These are phyloP conservation scores for Penicillium sp. DNA, from an alignment of 2,329 filamentous ascomycete genomes.

Conservation along the genomic window DNA sequence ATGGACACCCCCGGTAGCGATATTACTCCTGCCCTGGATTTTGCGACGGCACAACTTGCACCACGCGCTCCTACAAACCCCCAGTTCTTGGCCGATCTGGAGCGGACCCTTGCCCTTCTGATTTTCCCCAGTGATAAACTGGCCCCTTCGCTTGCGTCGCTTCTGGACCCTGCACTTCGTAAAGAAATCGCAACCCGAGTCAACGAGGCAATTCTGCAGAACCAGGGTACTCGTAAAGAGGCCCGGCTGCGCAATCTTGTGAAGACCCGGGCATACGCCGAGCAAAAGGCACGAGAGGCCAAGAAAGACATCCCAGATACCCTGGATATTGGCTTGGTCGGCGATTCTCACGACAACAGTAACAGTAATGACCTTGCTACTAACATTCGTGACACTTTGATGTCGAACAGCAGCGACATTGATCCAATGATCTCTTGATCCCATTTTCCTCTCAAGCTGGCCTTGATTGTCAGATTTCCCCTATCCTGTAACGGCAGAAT, in stretches of 20 bases:
- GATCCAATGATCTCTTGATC: conserved; percentile 44
- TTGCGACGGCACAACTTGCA: conserved; percentile 83
- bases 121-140: conserved; percentile 83
- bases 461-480: neutral
- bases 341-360: conserved; percentile 23
- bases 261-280: conserved; percentile 81
- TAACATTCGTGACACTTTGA: conserved; percentile 39
- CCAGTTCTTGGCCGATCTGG: conserved; percentile 80
- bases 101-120: conserved; percentile 88
- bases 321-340: conserved; percentile 46
- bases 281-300: conserved; percentile 54
- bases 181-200: conserved; percentile 82
- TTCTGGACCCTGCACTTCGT: conserved; percentile 77
- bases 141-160: conserved; percentile 69
- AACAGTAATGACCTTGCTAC: conserved; percentile 27
- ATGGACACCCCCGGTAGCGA: conserved; percentile 66
- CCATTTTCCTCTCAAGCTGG: neutral
- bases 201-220: conserved; percentile 80
- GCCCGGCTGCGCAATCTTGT: conserved; percentile 80
- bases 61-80: conserved; percentile 80
- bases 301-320: conserved; percentile 50
- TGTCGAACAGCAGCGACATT: conserved; percentile 44
- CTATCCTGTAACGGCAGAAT: neutral
- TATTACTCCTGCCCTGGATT: conserved; percentile 76
- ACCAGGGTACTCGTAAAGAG: conserved; percentile 71